A percentile compares a stretch with the other conserved stretches of the same genome.
These are phyloP conservation scores for Sporothrix variecibatus DNA, from an alignment of 2,329 filamentous ascomycete species.

Conservation along the genomic window DNA sequence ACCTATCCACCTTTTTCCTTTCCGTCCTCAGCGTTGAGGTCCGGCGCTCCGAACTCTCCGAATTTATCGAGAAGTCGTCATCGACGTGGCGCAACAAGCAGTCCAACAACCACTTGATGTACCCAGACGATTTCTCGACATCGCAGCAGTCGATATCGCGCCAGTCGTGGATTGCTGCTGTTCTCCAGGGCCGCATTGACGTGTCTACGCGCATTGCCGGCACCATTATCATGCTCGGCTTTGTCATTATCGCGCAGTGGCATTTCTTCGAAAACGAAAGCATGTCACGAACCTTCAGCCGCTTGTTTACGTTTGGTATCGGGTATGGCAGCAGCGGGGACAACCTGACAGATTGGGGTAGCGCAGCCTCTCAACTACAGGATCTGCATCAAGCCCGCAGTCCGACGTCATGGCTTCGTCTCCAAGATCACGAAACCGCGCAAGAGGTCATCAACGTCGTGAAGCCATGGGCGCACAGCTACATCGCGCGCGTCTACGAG, in stretches of 20 bases:
- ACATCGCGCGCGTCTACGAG: slow-evolving; percentile 73
- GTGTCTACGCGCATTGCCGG: slow-evolving; percentile 75
- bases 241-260: slow-evolving; percentile 73
- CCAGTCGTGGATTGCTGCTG: slow-evolving; percentile 60
- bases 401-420: slow-evolving; percentile 73
- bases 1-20: slow-evolving; percentile 77
- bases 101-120: not conserved
- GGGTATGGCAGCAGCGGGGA: slow-evolving; percentile 25
- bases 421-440: slow-evolving; percentile 79
- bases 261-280: slow-evolving; percentile 70
- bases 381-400: slow-evolving; percentile 73
- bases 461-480: slow-evolving; percentile 70
- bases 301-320: slow-evolving; percentile 32
- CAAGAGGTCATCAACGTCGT: slow-evolving; percentile 74
- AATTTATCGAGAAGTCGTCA: slow-evolving; percentile 64
- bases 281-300: slow-evolving; percentile 41
- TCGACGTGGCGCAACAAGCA: slow-evolving; percentile 41
- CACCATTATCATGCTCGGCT: slow-evolving; percentile 70
- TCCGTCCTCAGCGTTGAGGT: slow-evolving; percentile 80
- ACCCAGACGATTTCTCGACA: slow-evolving; percentile 31
- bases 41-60: slow-evolving; percentile 71
- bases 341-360: slow-evolving; percentile 32
- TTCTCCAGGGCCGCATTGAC: slow-evolving; percentile 66
- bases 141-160: slow-evolving; percentile 32
- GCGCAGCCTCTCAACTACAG: slow-evolving; percentile 50